Conservation (phyloP, 495 filamentous ascomycete genomes). For the Aspergillus asperescens region DNA sequence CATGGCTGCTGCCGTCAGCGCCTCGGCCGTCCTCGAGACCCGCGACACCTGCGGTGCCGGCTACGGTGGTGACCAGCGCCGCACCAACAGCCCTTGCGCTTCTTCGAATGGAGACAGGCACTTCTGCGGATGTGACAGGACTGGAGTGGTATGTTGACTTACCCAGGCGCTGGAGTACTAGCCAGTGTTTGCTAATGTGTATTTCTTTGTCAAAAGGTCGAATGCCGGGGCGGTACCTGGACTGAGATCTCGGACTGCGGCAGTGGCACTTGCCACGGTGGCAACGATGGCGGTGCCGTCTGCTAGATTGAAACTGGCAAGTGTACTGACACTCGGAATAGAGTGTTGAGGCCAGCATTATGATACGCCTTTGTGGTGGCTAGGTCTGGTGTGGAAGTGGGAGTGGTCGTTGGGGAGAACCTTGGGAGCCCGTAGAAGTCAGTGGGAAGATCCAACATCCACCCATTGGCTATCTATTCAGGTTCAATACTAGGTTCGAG, state of each 20-base stretch:
- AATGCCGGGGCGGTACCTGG: conserved; percentile 11
- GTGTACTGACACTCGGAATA: too few relatives aligned
- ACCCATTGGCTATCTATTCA: too few relatives aligned
- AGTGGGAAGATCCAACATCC: too few relatives aligned
- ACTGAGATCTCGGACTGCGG: conserved; percentile 14
- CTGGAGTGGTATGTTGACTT: conserved; percentile 13
- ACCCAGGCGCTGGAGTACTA: neutral
- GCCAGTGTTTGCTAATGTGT: conserved; percentile 10
- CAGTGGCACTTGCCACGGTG: conserved; percentile 5
- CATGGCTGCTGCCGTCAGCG: conserved; percentile 16
- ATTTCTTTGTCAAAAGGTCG: conserved; percentile 8
- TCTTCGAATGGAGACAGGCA: conserved; percentile 14
- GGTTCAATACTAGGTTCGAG: too few relatives aligned
- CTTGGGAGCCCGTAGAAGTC: too few relatives aligned
- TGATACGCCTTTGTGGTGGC: too few relatives aligned
- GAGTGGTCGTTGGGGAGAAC: too few relatives aligned
- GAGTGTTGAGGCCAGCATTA: too few relatives aligned
- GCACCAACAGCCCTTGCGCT: conserved; percentile 14
- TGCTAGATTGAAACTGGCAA: too few relatives aligned
- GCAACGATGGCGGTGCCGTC: conserved; percentile 10
- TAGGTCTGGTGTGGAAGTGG: too few relatives aligned
- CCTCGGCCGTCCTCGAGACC: conserved; percentile 4
- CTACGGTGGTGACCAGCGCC: conserved; percentile 11
- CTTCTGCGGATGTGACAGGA: conserved; percentile 17
- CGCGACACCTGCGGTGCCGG: conserved; percentile 12